Evolutionary conservation across 2,329 filamentous ascomycete species (phyloP), one percentile per base, ranked within the genome.

Genomic region (Conoideocrella luteorostrata): DNA sequence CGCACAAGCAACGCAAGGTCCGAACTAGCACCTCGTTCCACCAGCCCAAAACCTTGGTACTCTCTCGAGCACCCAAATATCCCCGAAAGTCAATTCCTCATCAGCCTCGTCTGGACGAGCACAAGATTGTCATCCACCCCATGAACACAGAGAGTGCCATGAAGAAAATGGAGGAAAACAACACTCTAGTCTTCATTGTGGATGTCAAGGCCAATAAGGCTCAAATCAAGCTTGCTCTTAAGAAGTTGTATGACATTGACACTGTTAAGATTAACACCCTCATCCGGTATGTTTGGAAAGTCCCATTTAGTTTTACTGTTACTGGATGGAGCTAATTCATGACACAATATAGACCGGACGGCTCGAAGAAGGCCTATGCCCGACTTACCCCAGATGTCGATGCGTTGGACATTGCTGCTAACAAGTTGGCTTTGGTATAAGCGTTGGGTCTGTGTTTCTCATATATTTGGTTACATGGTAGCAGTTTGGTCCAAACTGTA

Each of bases 141-240:
- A 82, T 98, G 67, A 98, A 98, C 85, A 98, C 93, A 50, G 93
- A 98, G 86, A 93, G 86, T 66, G 93, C 94, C 65, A 97, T 98
- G 91, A 98, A 98, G 88, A 96, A 96, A 86, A 96, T 98, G 62
- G 93, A 98, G 81, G 93, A 98, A 86, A 90, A 98, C 84, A 98
- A 98, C 83, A 98, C 93, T 58, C 83, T 98, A 42, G 88, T 95
- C 68, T 96, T 96, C 81, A 95, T 95, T 61, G 88, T 94, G 66
- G 86, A 96, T 60, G 76, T 91, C 71, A 94, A 94, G 85, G 84
- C 91, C 71, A 98, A 98, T 84, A 98, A 98, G 88, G 84, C 89
- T 68, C 93, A 98, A 79, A 98, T 98, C 78, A 96, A 96, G 82
- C 78, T 82, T 63, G 87, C 91, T 53, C 78, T 98, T 59, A 98